Evolutionary conservation across 176 grass and related monocot genomes (phyloP), one percentile per base, ranked within the genome.

Genomic region (Echinochloa phyllopogon): DNA sequence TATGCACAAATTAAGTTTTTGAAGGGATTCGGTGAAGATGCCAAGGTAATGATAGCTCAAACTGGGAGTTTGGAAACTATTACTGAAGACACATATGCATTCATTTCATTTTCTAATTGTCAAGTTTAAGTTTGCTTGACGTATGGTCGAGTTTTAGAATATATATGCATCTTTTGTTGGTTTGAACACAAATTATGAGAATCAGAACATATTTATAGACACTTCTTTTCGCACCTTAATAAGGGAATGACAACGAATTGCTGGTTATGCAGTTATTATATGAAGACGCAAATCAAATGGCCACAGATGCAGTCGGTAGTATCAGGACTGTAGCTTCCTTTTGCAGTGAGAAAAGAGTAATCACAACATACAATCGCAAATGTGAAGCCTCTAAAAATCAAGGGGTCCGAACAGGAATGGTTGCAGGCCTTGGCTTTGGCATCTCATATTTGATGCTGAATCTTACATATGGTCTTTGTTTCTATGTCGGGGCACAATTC

Each of bases 321-420:
- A 88, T 91, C 72, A 87, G 89, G 81, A 91, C 89, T 24, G 71
- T 91, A 68, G 89, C 86, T 72, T 91, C 89, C 57, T 91, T 91
- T 56, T 78, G 82, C 45, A 71, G 77, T 20, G 89, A 91, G 77
- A 81, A 91, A 79, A 91, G 82, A 59, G 82, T 91, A 57, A 51
- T 88, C 17, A 79, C 48, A 45, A 78, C 72, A n/a, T 91, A 91
- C 83, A 57, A 78, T 6, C 55, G 60, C 27, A 91, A 91, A 82
- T 91, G 90, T 79, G 82, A 88, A 88, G 71, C 77, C 57, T 75
- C 81, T 57, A 60, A 50, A 8, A 91, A 88, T 82, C 86, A 91
- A 40, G 90, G 90, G 50, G 50, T 91, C 49, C 71, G 48, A 77
- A 86, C 37, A 33, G 90, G 90, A 77, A 76, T 91, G 20, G 67